phyloP scores from a whole-genome alignment of 202 grass and related monocot species.

The Setaria viridis region DNA sequence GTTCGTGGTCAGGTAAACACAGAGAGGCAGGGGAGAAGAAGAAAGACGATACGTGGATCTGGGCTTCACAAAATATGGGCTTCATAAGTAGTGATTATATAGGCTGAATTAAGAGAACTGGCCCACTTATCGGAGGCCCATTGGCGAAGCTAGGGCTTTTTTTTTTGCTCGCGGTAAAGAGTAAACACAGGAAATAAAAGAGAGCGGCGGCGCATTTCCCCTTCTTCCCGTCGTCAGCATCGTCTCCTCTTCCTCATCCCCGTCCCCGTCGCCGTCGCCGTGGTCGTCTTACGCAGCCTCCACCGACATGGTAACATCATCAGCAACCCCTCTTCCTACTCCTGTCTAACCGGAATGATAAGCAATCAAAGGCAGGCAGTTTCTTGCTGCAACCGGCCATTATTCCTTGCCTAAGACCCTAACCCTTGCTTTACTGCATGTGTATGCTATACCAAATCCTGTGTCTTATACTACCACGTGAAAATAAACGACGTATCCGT shows the following conservation, averaged over 20 bases:
- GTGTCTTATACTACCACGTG: too few relatives aligned
- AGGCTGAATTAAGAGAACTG: background rate
- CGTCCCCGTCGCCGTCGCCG: background rate
- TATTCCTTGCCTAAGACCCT: background rate
- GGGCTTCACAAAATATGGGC: too few relatives aligned
- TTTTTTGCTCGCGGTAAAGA: background rate
- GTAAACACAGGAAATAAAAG: background rate
- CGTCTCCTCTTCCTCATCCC: background rate
- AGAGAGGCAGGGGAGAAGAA: too few relatives aligned
- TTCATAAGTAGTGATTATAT: too few relatives aligned
- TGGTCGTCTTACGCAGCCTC: background rate
- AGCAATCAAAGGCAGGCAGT: background rate
- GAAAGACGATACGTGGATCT: too few relatives aligned
- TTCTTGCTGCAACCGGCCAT: background rate
- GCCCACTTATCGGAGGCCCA: background rate
- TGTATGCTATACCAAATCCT: background rate
- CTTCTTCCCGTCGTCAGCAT: background rate
- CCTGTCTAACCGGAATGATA: background rate
- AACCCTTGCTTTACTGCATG: too few relatives aligned
- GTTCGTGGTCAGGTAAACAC: background rate
- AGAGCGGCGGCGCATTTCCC: background rate
- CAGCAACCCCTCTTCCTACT: background rate
- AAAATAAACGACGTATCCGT: background rate
- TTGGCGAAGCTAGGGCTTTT: background rate
- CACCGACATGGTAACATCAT: background rate